Conservation (phyloP, 225 moss, liverwort and hornwort genomes). For the Bryoerythrophyllum caledonicum region DNA sequence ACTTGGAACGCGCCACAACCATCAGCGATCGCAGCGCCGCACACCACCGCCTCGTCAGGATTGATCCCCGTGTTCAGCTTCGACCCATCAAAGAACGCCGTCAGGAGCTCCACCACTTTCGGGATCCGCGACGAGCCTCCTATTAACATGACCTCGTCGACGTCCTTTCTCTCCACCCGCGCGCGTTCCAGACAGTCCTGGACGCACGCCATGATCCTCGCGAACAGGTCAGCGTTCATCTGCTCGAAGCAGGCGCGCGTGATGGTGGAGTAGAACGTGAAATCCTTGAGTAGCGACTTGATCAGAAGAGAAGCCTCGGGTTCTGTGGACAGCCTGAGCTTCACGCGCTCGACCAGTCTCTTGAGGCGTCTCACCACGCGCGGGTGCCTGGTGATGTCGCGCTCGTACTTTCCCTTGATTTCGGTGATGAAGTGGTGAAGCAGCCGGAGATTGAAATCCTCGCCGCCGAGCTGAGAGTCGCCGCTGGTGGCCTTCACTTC, state of each 20-base stretch:
- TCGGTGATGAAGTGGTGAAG: constrained; percentile 36
- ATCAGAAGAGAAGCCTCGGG: constrained; percentile 30
- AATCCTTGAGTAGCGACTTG: constrained; percentile 40
- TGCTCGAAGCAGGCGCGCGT: constrained; percentile 38
- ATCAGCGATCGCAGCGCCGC: constrained; percentile 36
- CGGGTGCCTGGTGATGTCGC: constrained; percentile 38
- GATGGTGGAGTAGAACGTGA: constrained; percentile 36
- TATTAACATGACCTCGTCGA: constrained; percentile 40
- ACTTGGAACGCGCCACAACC: constrained; percentile 28
- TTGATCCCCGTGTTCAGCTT: constrained; percentile 27
- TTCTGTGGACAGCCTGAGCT: constrained; percentile 32
- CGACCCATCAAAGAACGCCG: constrained; percentile 27
- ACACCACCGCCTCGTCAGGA: constrained; percentile 32
- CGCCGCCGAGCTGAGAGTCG: constrained; percentile 43
- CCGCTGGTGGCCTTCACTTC: constrained; percentile 39
- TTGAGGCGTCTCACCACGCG: constrained; percentile 43
- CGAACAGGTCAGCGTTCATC: constrained; percentile 35
- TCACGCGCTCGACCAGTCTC: constrained; percentile 38
- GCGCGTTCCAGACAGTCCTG: constrained; percentile 36
- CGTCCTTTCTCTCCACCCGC: constrained; percentile 22
- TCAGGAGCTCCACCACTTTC: constrained; percentile 34
- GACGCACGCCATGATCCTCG: constrained; percentile 29
- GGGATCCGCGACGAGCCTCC: constrained; percentile 34
- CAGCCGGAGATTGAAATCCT: constrained; percentile 42
- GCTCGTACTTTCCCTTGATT: constrained; percentile 31